phyloP scores from a whole-genome alignment of 345 rosid species.

The Camelina hispida region DNA sequence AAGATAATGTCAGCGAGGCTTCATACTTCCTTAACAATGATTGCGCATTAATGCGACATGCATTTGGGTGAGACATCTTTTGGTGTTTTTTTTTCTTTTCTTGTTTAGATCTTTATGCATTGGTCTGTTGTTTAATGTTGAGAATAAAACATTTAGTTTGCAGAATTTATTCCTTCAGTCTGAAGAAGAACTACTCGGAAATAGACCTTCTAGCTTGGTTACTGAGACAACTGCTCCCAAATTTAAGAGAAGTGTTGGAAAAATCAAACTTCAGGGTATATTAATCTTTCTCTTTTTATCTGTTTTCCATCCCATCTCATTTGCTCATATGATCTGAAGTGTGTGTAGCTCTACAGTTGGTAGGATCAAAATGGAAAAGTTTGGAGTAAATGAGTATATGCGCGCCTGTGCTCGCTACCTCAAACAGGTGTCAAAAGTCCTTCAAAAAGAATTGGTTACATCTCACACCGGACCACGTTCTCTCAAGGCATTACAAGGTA shows the following conservation, averaged over 20 bases:
- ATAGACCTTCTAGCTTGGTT: constrained; percentile 55
- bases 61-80: constrained; percentile 46
- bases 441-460: constrained; percentile 59
- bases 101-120: background rate
- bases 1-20: constrained; percentile 62
- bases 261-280: constrained; percentile 87
- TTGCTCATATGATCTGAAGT: background rate
- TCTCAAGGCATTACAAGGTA: constrained; percentile 70
- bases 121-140: constrained; percentile 10
- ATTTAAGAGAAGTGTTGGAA: constrained; percentile 67
- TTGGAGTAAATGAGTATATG: constrained; percentile 70
- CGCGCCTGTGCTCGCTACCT: constrained; percentile 73
- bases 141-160: constrained; percentile 48
- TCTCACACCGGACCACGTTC: constrained; percentile 59
- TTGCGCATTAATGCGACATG: constrained; percentile 65
- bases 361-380: constrained; percentile 76
- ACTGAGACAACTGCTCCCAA: constrained; percentile 59
- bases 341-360: constrained; percentile 59
- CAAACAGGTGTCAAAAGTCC: constrained; percentile 72
- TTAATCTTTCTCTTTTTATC: background rate
- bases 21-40: constrained; percentile 77
- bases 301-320: background rate
- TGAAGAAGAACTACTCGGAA: constrained; percentile 76
- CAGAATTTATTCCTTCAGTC: constrained; percentile 66
- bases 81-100: background rate